A percentile compares a stretch with the other conserved stretches of the same genome.
Conservation (phyloP, 176 grass and related monocot genomes). For the Alopecurus myosuroides region DNA sequence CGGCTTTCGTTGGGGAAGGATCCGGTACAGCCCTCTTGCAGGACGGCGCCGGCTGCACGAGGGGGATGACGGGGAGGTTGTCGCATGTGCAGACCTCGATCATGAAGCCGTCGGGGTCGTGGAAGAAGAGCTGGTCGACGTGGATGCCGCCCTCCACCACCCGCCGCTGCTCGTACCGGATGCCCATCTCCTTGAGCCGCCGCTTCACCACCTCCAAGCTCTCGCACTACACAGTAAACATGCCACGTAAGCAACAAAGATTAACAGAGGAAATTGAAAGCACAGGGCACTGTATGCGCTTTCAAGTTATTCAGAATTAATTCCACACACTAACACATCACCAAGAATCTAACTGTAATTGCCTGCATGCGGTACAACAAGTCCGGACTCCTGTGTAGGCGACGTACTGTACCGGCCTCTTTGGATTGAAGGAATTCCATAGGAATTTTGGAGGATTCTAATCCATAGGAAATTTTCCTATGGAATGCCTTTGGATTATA, state of each 20-base stretch:
- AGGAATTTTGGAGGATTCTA: too few relatives aligned
- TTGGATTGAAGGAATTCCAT: too few relatives aligned
- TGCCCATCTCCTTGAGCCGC: constrained; percentile 56
- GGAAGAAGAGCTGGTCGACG: constrained; percentile 93
- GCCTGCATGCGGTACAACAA: too few relatives aligned
- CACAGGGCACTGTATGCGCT: too few relatives aligned
- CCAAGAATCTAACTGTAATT: too few relatives aligned
- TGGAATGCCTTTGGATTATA: too few relatives aligned
- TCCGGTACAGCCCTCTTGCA: not conserved
- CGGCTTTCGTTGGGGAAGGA: not conserved
- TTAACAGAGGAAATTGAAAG: too few relatives aligned
- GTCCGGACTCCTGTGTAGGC: too few relatives aligned
- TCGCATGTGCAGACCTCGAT: constrained; percentile 92
- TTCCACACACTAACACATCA: too few relatives aligned
- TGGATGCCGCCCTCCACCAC: constrained; percentile 70
- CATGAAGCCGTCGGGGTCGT: constrained; percentile 94
- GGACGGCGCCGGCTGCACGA: constrained; percentile 17
- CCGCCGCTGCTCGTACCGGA: constrained; percentile 33
- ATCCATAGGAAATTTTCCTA: too few relatives aligned
- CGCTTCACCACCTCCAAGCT: constrained; percentile 64
- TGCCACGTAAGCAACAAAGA: not conserved
- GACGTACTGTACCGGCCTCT: too few relatives aligned
- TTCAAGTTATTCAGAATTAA: too few relatives aligned
- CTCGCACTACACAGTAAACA: constrained; percentile 50
- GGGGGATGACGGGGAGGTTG: constrained; percentile 66